Evolutionary conservation across 2,329 filamentous ascomycete genomes (phyloP).

Genomic region (Xylaria sp.): DNA sequence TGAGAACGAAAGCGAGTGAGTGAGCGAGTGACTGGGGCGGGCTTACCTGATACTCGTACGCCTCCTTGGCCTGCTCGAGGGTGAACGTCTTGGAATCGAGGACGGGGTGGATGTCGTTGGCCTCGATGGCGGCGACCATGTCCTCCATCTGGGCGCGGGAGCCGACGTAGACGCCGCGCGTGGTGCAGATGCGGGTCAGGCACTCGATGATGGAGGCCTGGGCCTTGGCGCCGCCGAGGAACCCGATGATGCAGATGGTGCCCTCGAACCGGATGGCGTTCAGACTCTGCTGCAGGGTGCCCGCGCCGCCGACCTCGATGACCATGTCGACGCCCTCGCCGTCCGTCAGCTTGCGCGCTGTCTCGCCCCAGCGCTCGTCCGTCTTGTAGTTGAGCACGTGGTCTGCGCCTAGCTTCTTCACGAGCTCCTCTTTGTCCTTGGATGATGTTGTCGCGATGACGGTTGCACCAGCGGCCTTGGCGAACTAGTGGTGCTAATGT

Average conservation of each 20-base stretch:
- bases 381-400: conserved; percentile 64
- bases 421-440: conserved; percentile 56
- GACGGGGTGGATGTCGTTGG: conserved; percentile 57
- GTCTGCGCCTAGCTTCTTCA: conserved; percentile 61
- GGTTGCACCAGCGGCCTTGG: conserved; percentile 60
- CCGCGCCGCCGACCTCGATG: conserved; percentile 60
- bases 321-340: conserved; percentile 61
- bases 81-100: conserved; percentile 54
- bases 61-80: conserved; percentile 55
- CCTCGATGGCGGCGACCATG: conserved; percentile 57
- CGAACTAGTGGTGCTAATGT: conserved; percentile 52
- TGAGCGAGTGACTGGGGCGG: too few species aligned
- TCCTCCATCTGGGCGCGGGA: conserved; percentile 55
- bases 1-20: too few species aligned
- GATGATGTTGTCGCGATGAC: conserved; percentile 63
- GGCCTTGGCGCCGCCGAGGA: conserved; percentile 57
- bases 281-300: conserved; percentile 59
- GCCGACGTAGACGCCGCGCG: conserved; percentile 57
- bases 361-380: conserved; percentile 58
- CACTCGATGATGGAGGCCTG: conserved; percentile 65
- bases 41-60: conserved; percentile 65
- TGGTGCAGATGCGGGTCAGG: conserved; percentile 52
- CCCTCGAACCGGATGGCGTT: conserved; percentile 60
- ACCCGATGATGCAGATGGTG: conserved; percentile 58
- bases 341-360: conserved; percentile 56